phyloP scores from a whole-genome alignment of 2,329 filamentous ascomycete genomes.

The Juglanconis sp. region DNA sequence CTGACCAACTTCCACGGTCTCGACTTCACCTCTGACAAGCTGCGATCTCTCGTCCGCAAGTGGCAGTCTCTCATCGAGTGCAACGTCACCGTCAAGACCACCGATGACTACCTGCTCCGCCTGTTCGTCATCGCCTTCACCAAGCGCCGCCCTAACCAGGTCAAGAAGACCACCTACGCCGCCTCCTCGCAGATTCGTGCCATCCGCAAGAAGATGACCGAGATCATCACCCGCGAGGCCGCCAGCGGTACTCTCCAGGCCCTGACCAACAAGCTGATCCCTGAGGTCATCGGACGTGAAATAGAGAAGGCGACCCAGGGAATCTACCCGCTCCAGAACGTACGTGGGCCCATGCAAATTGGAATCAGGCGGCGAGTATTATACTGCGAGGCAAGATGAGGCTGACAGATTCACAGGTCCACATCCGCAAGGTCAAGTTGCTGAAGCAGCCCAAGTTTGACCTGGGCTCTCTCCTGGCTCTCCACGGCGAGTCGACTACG shows the following conservation, averaged over 20 bases:
- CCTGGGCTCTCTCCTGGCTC: constrained; percentile 88
- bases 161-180: constrained; percentile 99
- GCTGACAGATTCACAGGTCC: constrained; percentile 61
- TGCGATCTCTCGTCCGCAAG: constrained; percentile 97
- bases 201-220: constrained; percentile 99
- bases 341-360: constrained; percentile 42
- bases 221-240: constrained; percentile 97
- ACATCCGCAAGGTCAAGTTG: constrained; percentile 99
- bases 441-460: constrained; percentile 99
- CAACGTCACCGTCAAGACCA: constrained; percentile 99
- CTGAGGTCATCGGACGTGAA: constrained; percentile 98
- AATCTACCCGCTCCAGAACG: constrained; percentile 99
- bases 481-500: constrained; percentile 95
- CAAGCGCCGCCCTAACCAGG: constrained; percentile 98
- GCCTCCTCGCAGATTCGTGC: constrained; percentile 94
- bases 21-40: constrained; percentile 99
- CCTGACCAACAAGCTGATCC: constrained; percentile 97
- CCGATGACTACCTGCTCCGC: constrained; percentile 98
- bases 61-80: constrained; percentile 99
- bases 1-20: constrained; percentile 99
- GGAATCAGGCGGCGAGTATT: neutral
- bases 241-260: constrained; percentile 90
- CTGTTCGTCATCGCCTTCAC: constrained; percentile 99
- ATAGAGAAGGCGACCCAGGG: constrained; percentile 99
- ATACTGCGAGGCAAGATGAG: neutral